Base-by-base conservation (phyloP, 352 stramenopile species). In the Phytophthora boehmeriae region DNA sequence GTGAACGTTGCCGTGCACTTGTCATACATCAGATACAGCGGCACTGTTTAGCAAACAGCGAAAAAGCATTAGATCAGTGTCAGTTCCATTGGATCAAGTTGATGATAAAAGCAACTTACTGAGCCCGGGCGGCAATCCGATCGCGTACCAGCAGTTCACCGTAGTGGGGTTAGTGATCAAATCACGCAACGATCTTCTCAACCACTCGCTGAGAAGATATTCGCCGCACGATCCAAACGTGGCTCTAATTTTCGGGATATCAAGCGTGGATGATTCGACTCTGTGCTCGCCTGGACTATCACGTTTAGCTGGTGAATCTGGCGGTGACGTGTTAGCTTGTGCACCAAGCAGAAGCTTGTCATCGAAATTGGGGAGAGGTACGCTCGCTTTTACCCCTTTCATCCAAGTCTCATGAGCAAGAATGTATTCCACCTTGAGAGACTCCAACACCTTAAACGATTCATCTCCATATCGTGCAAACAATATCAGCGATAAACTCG, bases 381-480 rank as follows among this genome's bases (percentile, higher is more conserved):
- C 16, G 39, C 25, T 19, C 14, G 13, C n/a, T 39, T 30, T 1
- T 20, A 36, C 41, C 17, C 44, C 45, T 11, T 28, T 38, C 25
- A 46, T 39, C 50, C 34, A 52, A 14, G 16, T 38, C 36, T 54
- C 36, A 34, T 46, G 36, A 27, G 46, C 35, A 20, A 42, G 3
- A 17, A 16, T n/a, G 46, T 72, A 50, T 19, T 73, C 27, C 5
- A 50, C 32, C 27, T 68, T 59, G 17, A 78, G 60, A 2, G 25
- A 46, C 22, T 54, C 10, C 0, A 73, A 30, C 53, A 84, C 42
- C 25, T 35, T 23, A 28, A 70, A 64, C 44, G 66, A 52, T 5
- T 32, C 32, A 17, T 74, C 54, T 11, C 71, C 68, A 45, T 79
- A 84, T 17, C 71, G 62, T 20, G 71, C 64, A 25, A 74, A 77